Evolutionary conservation across 495 filamentous ascomycete species (phyloP), one percentile per base, ranked within the genome.

Genomic region (Penicillium turbatum): DNA sequence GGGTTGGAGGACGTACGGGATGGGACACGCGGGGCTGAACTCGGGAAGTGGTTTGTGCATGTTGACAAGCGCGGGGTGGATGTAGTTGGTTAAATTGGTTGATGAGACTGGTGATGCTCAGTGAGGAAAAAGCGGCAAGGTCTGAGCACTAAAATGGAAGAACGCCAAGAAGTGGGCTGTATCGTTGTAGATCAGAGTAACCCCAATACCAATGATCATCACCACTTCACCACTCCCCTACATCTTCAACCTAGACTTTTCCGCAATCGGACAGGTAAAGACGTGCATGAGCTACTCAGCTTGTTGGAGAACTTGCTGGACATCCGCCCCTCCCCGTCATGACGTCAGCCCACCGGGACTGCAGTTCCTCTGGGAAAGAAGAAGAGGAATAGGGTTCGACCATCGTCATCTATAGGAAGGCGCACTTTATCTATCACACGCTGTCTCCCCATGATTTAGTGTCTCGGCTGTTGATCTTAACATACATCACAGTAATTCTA

Each of bases 381-480:
- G 32, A 19, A 27, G 34, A 32, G 43, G 41, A 50, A 60, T 57
- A 63, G 51, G 47, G 51, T 65, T 62, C 51, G 50, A 48, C 3
- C 51, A 62, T 57, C 64, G 64, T 67, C 64, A 67, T 64, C 61
- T 55, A 63, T 52, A 31, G 59, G 52, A 53, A 57, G 51, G 52
- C 26, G 56, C 62, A 12, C 24, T 48, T 39, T 42, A 26, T 47
- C 41, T 30, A 21, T 17, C 32, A 29, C 26, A 32, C 29, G 17
- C 34, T 36, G 12, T 15, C 21, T 44, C 24, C 11, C 37, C 30
- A 6, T n/a, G 5, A 7, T 31, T 37, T 47, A 27, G 21, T 39
- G 5, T 26, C 38, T 54, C 41, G 6, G 10, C 24, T 39, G 19
- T 27, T 39, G 24, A 26, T 34, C 36, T 26, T 30, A 30, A 48